Base-by-base conservation (phyloP, 2,329 filamentous ascomycete genomes). In the Fusarium nelsonii region DNA sequence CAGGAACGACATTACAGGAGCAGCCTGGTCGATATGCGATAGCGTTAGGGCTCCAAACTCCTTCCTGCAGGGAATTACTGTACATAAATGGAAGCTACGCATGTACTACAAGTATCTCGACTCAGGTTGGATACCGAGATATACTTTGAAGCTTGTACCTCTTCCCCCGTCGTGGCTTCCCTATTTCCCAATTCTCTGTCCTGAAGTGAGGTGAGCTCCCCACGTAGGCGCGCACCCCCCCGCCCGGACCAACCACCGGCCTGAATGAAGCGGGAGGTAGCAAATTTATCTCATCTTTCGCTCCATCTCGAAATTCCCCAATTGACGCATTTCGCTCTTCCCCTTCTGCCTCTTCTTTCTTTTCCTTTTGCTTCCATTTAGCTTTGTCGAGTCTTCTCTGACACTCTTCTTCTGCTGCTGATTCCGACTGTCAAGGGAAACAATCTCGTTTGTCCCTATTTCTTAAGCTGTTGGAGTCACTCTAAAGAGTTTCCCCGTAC, bases 221-320 rank as follows among this genome's bases (percentile, higher is more conserved):
- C 23, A 44, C 41, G 41, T 16, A 58, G 41, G 53, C 51, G 48
- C 48, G 48, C 40, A 64, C 56, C 49, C 62, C 50, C 57, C 64
- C 58, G 50, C 72, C 72, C 68, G 72, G 70, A 70, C 72, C 72
- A 74, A 70, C 72, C 72, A 73, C 72, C 72, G 70, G 72, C 44
- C 65, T 69, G 63, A 65, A 39, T 51, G 53, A 51, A 64, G 48
- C 34, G 34, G 23, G 48, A 50, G 48, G 33, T 73, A 74, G 70
- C 72, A 74, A 74, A 74, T 71, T 74, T 74, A 74, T 74, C 64
- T 73, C 69, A 71, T 72, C 72, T 74, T 72, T 72, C 67, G 60
- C 63, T 70, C 70, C 59, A 65, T 68, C 63, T 70, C 56, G 71
- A 70, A 70, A 65, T 71, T 68, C 67, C 60, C 65, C 72, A 74